These are phyloP conservation scores for Arabis alpina DNA, from an alignment of 345 rosid genomes.

Conservation along the genomic window DNA sequence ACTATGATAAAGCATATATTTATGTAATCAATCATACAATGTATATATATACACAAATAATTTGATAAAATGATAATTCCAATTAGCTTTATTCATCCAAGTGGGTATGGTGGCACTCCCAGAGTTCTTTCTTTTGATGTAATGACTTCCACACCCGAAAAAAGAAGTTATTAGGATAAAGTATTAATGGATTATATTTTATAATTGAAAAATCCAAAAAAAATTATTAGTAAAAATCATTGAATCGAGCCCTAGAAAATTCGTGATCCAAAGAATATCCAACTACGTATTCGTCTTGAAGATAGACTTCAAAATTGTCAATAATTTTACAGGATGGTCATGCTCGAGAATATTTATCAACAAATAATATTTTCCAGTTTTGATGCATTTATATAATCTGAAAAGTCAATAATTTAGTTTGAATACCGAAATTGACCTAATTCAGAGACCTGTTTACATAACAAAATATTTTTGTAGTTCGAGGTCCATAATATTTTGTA, in stretches of 20 bases:
- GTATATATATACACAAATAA: too few relatives aligned
- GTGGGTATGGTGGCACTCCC: neutral
- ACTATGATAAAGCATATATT: conserved; percentile 1
- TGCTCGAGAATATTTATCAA: conserved; percentile 21
- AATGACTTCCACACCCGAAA: neutral
- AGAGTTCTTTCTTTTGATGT: neutral
- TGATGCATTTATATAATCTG: neutral
- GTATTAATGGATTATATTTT: neutral
- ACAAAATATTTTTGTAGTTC: neutral
- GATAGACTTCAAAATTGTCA: too few relatives aligned
- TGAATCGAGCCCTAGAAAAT: neutral
- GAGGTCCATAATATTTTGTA: neutral
- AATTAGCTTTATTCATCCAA: neutral
- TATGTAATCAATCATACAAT: neutral
- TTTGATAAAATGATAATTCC: neutral
- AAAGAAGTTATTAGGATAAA: neutral
- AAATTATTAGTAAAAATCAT: neutral
- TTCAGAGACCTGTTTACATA: neutral
- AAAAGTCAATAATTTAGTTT: conserved; percentile 10
- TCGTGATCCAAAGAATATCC: neutral
- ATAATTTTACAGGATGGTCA: neutral
- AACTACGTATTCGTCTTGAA: conserved; percentile 6
- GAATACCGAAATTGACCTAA: conserved; percentile 2
- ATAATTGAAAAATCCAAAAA: neutral
- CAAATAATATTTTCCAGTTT: conserved; percentile 1